Base-by-base conservation (phyloP, 2,329 filamentous ascomycete genomes). In the Xylariaceae sp. region DNA sequence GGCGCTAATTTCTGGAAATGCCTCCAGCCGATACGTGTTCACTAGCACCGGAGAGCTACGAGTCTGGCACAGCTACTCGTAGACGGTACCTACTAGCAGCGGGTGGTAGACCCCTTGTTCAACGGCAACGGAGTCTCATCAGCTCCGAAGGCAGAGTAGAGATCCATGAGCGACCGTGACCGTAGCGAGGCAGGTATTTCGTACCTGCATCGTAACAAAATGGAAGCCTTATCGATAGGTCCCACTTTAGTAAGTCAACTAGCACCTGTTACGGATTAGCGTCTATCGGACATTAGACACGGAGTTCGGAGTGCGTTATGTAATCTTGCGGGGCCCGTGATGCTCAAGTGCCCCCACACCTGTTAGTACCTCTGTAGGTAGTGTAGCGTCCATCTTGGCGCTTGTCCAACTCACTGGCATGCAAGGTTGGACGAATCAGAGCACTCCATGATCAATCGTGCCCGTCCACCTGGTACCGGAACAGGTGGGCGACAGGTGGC, bases 341-440 rank as follows among this genome's bases (percentile, higher is more conserved):
- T 41, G 8, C 9, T 41, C 37, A 9, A 41, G 37, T 45, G 41
- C 6, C 41, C 13, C n/a, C 41, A 45, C 41, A 45, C 41, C 5
- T 6, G 41, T 45, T 41, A 18, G 17, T 18, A 13, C 9, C n/a
- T n/a, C n/a, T 13, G 37, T 41, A 30, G 52, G 17, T 18, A 18
- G 17, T 2, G 17, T 18, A 18, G 17, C 17, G 17, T 18, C 17
- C 10, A 6, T n/a, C 13, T 45, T 4, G 41, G 41, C n/a, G 41
- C 41, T 45, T n/a, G 41, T 15, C n/a, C 11, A 15, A 45, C 41
- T 13, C 17, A 35, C 30, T 30, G 53, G 53, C 41, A 45, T 35
- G 15, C 23, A 18, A 35, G 23, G 56, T 23, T 35, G 50, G 18
- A 44, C 60, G 53, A 56, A 52, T 55, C 48, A 53, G 17, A 48